Conservation (phyloP, 495 filamentous ascomycete species). For the Penicillium verhagenii region DNA sequence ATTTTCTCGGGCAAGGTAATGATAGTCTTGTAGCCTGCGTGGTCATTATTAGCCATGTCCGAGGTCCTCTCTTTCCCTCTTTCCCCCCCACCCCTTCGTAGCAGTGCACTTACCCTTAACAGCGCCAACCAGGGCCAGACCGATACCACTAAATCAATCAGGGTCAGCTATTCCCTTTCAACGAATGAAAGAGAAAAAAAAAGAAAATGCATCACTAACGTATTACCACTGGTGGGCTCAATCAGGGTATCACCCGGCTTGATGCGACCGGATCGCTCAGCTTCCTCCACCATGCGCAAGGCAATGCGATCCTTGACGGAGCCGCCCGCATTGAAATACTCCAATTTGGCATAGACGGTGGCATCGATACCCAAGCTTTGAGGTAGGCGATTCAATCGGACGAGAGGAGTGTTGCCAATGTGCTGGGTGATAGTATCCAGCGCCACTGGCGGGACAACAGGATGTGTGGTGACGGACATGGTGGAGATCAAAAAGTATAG, state of each 20-base stretch:
- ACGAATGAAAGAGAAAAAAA: background rate
- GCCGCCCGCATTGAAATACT: slow-evolving; percentile 96
- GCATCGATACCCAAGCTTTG: slow-evolving; percentile 85
- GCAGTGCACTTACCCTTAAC: slow-evolving; percentile 65
- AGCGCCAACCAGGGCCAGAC: slow-evolving; percentile 87
- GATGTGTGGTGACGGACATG: slow-evolving; percentile 21
- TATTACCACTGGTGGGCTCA: slow-evolving; percentile 97
- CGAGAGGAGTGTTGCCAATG: slow-evolving; percentile 94
- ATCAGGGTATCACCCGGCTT: slow-evolving; percentile 97
- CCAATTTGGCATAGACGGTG: slow-evolving; percentile 90
- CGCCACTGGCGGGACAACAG: slow-evolving; percentile 25
- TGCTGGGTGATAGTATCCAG: slow-evolving; percentile 62
- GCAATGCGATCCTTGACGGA: slow-evolving; percentile 98
- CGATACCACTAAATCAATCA: slow-evolving; percentile 68
- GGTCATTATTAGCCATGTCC: slow-evolving; percentile 1
- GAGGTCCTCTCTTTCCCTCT: too few species aligned
- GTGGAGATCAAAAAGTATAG: background rate
- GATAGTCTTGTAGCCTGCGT: slow-evolving; percentile 84
- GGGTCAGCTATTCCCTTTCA: slow-evolving; percentile 13
- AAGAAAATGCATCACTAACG: slow-evolving; percentile 52
- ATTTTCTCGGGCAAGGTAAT: slow-evolving; percentile 99
- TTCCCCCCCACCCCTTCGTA: background rate
- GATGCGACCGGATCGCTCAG: slow-evolving; percentile 86
- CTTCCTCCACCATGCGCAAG: slow-evolving; percentile 95
- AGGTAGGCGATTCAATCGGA: slow-evolving; percentile 87